Evolutionary conservation across 2,329 filamentous ascomycete genomes (phyloP).

Genomic region (Colletotrichum sp.): DNA sequence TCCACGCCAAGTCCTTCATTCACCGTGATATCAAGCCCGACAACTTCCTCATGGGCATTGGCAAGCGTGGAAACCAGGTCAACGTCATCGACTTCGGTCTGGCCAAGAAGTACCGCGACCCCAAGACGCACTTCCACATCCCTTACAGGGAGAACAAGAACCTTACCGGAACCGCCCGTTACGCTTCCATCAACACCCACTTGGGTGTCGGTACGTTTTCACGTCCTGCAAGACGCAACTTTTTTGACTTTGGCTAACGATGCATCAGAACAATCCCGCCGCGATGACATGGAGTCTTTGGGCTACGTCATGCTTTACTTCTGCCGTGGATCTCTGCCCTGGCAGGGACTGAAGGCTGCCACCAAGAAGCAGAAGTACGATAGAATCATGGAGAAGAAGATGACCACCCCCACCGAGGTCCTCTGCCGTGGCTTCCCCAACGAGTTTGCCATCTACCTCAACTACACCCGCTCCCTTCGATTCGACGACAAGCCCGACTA

Average conservation of each 20-base stretch:
- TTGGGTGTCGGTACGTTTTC: conserved; percentile 79
- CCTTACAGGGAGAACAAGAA: conserved; percentile 99
- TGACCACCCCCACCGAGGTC: conserved; percentile 98
- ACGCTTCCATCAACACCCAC: conserved; percentile 98
- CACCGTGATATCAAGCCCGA: conserved; percentile 99
- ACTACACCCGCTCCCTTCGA: conserved; percentile 97
- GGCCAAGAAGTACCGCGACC: conserved; percentile 99
- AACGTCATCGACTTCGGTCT: conserved; percentile 99
- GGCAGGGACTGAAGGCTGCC: conserved; percentile 98
- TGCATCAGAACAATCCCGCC: conserved; percentile 85
- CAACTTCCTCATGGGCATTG: conserved; percentile 99
- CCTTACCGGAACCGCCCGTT: conserved; percentile 96
- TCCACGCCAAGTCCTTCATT: conserved; percentile 99
- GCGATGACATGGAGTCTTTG: conserved; percentile 98
- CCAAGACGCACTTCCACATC: conserved; percentile 99
- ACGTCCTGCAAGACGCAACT: not conserved
- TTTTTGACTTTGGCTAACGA: conserved; percentile 28
- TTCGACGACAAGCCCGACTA: conserved; percentile 99
- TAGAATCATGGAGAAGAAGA: conserved; percentile 99
- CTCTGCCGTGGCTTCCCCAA: conserved; percentile 99
- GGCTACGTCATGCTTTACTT: conserved; percentile 99
- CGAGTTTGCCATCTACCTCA: conserved; percentile 99
- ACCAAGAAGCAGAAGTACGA: conserved; percentile 99
- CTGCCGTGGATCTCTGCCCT: conserved; percentile 97
- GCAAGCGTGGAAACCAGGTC: conserved; percentile 98